These are phyloP conservation scores for Paramyrothecium roridum DNA, from an alignment of 2,329 filamentous ascomycete genomes.

Conservation along the genomic window DNA sequence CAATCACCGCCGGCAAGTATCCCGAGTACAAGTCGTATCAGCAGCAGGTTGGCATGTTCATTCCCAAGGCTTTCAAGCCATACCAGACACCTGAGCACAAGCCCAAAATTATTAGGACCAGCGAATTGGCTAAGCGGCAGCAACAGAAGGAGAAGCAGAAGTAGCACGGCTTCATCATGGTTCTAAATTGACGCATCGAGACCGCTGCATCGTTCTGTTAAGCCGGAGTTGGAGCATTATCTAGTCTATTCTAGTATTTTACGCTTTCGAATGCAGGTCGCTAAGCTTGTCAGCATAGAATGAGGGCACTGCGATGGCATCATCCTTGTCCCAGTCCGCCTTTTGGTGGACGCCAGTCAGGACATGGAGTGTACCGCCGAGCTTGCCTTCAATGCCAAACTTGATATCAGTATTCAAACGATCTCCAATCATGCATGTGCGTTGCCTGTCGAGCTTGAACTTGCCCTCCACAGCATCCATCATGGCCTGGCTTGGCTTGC, in stretches of 20 bases:
- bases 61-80: constrained; percentile 55
- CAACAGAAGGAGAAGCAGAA: constrained; percentile 37
- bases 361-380: constrained; percentile 89
- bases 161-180: constrained; percentile 5
- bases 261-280: constrained; percentile 51
- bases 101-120: constrained; percentile 48
- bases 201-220: no score
- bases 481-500: constrained; percentile 98
- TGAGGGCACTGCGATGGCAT: constrained; percentile 66
- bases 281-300: constrained; percentile 84
- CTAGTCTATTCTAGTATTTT: constrained; percentile 11
- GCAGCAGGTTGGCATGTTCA: constrained; percentile 75
- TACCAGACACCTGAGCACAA: constrained; percentile 36
- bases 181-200: no score
- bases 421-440: constrained; percentile 95
- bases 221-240: not conserved
- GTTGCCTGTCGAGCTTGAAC: constrained; percentile 79
- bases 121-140: constrained; percentile 45
- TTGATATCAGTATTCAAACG: constrained; percentile 92
- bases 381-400: constrained; percentile 85
- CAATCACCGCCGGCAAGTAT: constrained; percentile 79
- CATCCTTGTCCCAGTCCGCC: constrained; percentile 73
- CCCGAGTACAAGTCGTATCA: constrained; percentile 85
- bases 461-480: constrained; percentile 98
- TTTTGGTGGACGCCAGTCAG: constrained; percentile 86